A percentile compares a stretch with the other conserved stretches of the same genome.
These are phyloP conservation scores for Zasmidium citrigriseum DNA, from an alignment of 2,329 filamentous ascomycete species.

Conservation along the genomic window DNA sequence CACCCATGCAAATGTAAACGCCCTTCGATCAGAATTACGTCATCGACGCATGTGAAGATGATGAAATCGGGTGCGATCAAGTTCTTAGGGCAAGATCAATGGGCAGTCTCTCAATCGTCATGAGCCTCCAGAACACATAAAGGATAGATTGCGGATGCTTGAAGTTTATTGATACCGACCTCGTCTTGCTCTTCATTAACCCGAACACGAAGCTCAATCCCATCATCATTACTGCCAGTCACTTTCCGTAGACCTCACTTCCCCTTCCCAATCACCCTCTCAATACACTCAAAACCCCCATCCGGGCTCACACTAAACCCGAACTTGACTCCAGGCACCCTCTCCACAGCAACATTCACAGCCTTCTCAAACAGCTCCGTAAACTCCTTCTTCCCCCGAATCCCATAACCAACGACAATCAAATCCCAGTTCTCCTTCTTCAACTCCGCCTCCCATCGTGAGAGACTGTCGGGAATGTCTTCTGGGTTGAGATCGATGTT, in stretches of 20 bases:
- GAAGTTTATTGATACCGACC: too few relatives aligned
- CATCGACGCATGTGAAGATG: too few relatives aligned
- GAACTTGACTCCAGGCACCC: conserved; percentile 13
- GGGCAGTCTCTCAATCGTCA: too few relatives aligned
- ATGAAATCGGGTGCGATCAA: too few relatives aligned
- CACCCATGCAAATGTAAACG: too few relatives aligned
- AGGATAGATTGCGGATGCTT: too few relatives aligned
- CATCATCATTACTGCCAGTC: too few relatives aligned
- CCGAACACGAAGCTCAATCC: too few relatives aligned
- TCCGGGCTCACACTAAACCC: conserved; percentile 17
- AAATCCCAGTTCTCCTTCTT: conserved; percentile 10
- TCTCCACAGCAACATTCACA: conserved; percentile 12
- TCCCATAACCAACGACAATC: conserved; percentile 17
- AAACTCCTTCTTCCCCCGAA: conserved; percentile 17
- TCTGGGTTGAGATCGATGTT: conserved; percentile 13
- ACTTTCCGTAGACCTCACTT: background rate
- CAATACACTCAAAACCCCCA: conserved; percentile 15
- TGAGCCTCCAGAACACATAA: too few relatives aligned
- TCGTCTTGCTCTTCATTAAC: too few relatives aligned
- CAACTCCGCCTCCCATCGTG: conserved; percentile 5
- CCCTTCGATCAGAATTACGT: background rate
- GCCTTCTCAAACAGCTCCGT: conserved; percentile 20
- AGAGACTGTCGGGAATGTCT: background rate
- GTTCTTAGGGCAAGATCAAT: too few relatives aligned
- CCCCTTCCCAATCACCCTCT: conserved; percentile 11